A percentile compares a stretch with the other conserved stretches of the same genome.
These are phyloP conservation scores for Chlorella sp. DNA, from an alignment of 139 green algal species.

Conservation along the genomic window DNA sequence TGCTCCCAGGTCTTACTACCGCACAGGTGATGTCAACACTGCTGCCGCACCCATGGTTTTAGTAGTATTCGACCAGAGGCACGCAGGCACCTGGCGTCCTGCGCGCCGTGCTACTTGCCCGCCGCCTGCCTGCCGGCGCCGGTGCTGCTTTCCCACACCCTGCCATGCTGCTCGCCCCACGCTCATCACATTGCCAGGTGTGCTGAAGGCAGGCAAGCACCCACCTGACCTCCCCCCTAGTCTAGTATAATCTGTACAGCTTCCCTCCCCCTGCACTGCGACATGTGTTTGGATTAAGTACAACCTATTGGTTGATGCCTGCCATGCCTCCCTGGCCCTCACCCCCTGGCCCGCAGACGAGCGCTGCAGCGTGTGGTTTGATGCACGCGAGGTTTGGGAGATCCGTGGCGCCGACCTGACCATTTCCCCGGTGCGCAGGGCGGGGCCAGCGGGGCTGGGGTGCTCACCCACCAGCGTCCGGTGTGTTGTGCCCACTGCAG, in stretches of 20 bases:
- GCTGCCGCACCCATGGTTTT: neutral
- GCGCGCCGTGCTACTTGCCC: neutral
- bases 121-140: neutral
- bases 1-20: constrained; percentile 76
- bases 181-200: no score
- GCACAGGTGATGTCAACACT: constrained; percentile 44
- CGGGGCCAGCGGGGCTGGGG: neutral
- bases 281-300: no score
- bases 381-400: constrained; percentile 75
- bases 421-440: constrained; percentile 75
- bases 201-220: no score
- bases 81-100: neutral
- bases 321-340: no score
- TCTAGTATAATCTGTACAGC: no score
- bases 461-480: neutral
- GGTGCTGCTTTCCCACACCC: neutral
- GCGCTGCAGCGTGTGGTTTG: constrained; percentile 79
- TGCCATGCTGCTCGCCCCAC: neutral
- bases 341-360: constrained; percentile 38
- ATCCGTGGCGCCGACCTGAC: constrained; percentile 81
- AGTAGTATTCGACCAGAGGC: neutral
- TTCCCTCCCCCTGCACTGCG: no score
- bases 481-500: neutral
- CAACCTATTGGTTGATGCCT: no score
- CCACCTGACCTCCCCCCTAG: no score